Evolutionary conservation across 2,329 filamentous ascomycete species (phyloP), one percentile per base, ranked within the genome.

Genomic region (Meredithiella fracta): DNA sequence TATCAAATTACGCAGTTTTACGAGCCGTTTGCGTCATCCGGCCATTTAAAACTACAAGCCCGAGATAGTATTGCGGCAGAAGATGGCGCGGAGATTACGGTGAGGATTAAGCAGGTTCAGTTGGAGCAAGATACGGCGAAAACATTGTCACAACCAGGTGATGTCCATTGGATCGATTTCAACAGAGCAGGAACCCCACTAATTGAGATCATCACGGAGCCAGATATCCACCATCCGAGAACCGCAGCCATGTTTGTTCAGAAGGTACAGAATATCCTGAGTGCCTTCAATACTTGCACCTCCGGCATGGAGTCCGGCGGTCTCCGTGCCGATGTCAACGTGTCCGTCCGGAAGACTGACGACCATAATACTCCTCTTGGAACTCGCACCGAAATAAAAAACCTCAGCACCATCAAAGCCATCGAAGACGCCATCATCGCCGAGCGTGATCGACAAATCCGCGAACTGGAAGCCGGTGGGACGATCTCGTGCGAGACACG

Each of bases 1-100:
- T 98, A 98, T 68, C 92, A 98, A 68, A 94, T 98, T 60, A 98
- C 92, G 1, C 92, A 98, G 66, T 97, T 91, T 70, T 96, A 97
- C 67, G 72, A 80, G 58, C 80, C 81, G 0, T 80, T 84, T 61
- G 81, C 81, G 1, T 79, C 74, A 59, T 74, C 88, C 62, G 92
- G 92, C 1, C 69, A 72, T 40, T 73, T 97, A n/a, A 77, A 73
- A 0, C 73, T 98, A 4, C 78, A 76, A 40, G 70, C 78, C 3
- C 76, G 88, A 58, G 91, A 96, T 65, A 90, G 89, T 1, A 86
- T 95, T 59, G 82, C 83, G 0, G 73, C 79, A 0, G 77, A 86
- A 62, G 84, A 89, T 62, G 85, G 85, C 0, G 73, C 83, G 17
- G 70, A 74, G n/a, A 69, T 95, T 20, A 74, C 72, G 0, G 76